Percentiles rank a stretch among this genome's conserved stretches.
phyloP scores from a whole-genome alignment of 2,329 filamentous ascomycete species.

The Biscogniauxia sp. region DNA sequence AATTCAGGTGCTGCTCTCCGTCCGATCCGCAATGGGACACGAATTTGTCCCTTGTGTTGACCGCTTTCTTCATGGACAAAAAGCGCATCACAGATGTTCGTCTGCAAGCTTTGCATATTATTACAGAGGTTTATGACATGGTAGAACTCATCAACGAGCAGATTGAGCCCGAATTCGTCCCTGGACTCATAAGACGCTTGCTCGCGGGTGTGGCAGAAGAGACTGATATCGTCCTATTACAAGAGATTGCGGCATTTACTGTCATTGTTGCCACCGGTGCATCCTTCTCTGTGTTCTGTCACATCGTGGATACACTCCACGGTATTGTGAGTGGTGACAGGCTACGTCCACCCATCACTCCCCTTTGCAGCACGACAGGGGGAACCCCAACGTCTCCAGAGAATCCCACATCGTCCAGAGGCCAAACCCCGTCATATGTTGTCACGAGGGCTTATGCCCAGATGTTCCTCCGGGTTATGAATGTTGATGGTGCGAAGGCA shows the following conservation, averaged over 20 bases:
- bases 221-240: constrained; percentile 61
- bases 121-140: constrained; percentile 59
- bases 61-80: constrained; percentile 62
- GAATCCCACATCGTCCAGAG: constrained; percentile 25
- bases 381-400: constrained; percentile 21
- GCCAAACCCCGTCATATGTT: constrained; percentile 64
- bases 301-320: constrained; percentile 52
- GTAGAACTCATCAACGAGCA: constrained; percentile 58
- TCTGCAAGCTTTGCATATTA: constrained; percentile 57
- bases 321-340: constrained; percentile 50
- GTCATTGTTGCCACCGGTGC: constrained; percentile 62
- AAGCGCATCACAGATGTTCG: constrained; percentile 61
- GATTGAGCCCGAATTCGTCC: constrained; percentile 55
- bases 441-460: constrained; percentile 69
- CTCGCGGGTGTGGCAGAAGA: constrained; percentile 62
- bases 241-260: constrained; percentile 63
- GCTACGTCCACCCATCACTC: constrained; percentile 40
- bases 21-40: constrained; percentile 67
- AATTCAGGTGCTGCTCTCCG: constrained; percentile 69
- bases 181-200: constrained; percentile 59
- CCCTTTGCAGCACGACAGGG: constrained; percentile 24
- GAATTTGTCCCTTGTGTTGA: constrained; percentile 59
- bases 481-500: constrained; percentile 63
- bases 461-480: constrained; percentile 74
- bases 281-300: constrained; percentile 56